Evolutionary conservation across 2,329 filamentous ascomycete genomes (phyloP).

Genomic region (Monilinia fructicola): DNA sequence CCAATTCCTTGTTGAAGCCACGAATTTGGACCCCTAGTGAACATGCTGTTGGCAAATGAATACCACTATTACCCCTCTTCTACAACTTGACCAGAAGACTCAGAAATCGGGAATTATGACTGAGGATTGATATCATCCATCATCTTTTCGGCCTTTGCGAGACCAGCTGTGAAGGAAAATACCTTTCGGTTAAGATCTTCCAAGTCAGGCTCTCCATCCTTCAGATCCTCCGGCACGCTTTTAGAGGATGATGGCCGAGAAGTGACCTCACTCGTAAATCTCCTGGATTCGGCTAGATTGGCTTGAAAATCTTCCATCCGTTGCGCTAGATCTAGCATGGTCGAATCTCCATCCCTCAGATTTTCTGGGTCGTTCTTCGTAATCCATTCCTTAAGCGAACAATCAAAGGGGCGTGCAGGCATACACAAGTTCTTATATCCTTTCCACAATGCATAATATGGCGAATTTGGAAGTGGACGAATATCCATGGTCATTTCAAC

Average conservation of each 20-base stretch:
- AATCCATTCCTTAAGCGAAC: constrained; percentile 36
- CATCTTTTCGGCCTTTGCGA: background rate
- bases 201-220: background rate
- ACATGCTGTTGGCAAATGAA: background rate
- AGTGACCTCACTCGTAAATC: background rate
- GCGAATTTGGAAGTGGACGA: constrained; percentile 1
- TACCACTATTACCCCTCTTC: background rate
- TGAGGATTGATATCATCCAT: background rate
- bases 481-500: constrained; percentile 16
- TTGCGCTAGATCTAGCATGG: background rate
- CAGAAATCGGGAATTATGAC: background rate
- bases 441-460: constrained; percentile 13
- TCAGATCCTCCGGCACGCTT: too few relatives aligned
- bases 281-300: too few relatives aligned
- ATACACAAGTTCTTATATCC: constrained; percentile 18
- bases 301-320: background rate
- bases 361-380: constrained; percentile 18
- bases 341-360: background rate
- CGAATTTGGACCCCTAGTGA: background rate
- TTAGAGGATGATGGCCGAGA: background rate
- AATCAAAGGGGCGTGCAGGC: constrained; percentile 34
- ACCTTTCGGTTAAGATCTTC: background rate
- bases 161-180: background rate
- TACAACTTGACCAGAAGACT: background rate
- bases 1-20: too few relatives aligned